Evolutionary conservation across 352 stramenopile species (phyloP), one percentile per base, ranked within the genome.

Genomic region (Globisporangium irregulare): DNA sequence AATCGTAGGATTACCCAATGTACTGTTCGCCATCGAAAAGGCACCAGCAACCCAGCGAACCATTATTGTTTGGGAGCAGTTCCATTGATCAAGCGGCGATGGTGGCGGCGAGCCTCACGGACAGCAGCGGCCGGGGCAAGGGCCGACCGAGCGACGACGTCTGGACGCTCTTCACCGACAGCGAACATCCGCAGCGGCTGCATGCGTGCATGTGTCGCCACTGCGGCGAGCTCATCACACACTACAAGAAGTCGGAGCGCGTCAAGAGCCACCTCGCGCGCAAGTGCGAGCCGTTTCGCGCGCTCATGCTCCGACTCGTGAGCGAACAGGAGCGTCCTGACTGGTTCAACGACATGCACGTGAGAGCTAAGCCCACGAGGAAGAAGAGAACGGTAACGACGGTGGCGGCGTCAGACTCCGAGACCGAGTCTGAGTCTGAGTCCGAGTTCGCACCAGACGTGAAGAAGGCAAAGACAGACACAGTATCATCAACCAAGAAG

Each of bases 191-290:
- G 7, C 82, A 88, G 72, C 86, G 87, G 57, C 53, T 71, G 38
- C 46, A 67, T 25, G 53, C 77, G 53, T 72, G 80, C 34, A 59
- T 73, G 46, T 91, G 82, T 50, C 80, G 80, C 46, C 82, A 89
- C 73, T 91, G 82, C 66, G 69, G 70, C 43, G 59, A 70, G 38
- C 58, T 70, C 1, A 70, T 89, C 6, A 68, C 68, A 9, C 77
- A 91, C 66, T 78, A 80, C 70, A 86, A 88, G 71, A 91, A 89
- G 77, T 89, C 77, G 73, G 80, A 78, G 48, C 79, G 86, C 43
- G 80, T 81, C 50, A 82, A 82, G 27, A 68, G 73, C 67, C 80
- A 91, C 64, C 71, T 89, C 15, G 63, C 63, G 29, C 80, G 86
- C 70, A 83, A 83, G 61, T 89, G 82, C 60, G 64, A 65, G 32